Evolutionary conservation across 1,139 yeast species (phyloP).

Genomic region (Candida buenavistaensis): DNA sequence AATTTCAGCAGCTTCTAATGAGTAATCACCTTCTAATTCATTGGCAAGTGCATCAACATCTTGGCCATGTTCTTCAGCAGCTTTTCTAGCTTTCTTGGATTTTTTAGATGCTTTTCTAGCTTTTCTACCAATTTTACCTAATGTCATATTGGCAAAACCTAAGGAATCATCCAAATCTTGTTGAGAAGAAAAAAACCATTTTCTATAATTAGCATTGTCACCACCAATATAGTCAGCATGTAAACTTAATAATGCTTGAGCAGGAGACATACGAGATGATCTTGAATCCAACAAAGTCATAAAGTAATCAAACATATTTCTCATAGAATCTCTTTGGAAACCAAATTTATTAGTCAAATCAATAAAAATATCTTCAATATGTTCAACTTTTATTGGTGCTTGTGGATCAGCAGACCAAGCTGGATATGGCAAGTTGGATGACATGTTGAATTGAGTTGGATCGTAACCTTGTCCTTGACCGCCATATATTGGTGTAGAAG

Average conservation of each 20-base stretch:
- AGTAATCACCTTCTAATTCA: slow-evolving; percentile 85
- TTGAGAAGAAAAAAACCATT: slow-evolving; percentile 47
- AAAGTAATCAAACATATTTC: slow-evolving; percentile 83
- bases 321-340: slow-evolving; percentile 96
- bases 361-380: slow-evolving; percentile 87
- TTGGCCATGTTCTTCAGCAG: slow-evolving; percentile 49
- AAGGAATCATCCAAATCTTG: slow-evolving; percentile 41
- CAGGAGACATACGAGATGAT: slow-evolving; percentile 95
- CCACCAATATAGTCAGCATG: slow-evolving; percentile 89
- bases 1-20: slow-evolving; percentile 52
- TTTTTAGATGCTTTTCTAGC: slow-evolving; percentile 56
- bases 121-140: slow-evolving; percentile 65
- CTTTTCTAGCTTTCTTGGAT: slow-evolving; percentile 64
- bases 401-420: slow-evolving; percentile 95
- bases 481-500: slow-evolving; percentile 95
- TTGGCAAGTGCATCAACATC: slow-evolving; percentile 59
- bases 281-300: slow-evolving; percentile 78
- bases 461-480: slow-evolving; percentile 60
- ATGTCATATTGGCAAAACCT: slow-evolving; percentile 60
- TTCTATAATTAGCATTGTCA: slow-evolving; percentile 43
- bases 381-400: slow-evolving; percentile 77
- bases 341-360: slow-evolving; percentile 92
- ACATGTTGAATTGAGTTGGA: slow-evolving; percentile 61
- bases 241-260: slow-evolving; percentile 85
- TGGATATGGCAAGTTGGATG: slow-evolving; percentile 79